Evolutionary conservation across 2,329 filamentous ascomycete species (phyloP), one percentile per base, ranked within the genome.

Genomic region (Colletotrichum cereale): DNA sequence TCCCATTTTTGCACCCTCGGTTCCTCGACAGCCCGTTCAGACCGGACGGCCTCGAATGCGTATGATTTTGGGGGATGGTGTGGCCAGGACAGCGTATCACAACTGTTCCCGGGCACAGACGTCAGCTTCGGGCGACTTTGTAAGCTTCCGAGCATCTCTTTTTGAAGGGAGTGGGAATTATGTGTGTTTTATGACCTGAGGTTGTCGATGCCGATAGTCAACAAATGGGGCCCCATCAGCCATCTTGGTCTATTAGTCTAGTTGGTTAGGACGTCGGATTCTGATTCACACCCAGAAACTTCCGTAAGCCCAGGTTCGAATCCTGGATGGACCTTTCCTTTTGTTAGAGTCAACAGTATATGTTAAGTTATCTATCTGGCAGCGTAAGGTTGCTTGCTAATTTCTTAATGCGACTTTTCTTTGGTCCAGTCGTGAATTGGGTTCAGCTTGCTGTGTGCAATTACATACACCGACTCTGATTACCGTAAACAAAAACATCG

Each of bases 221-320:
- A 24, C 31, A 5, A 21, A 29, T 4, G 38, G 14, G 2, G 8
- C 10, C 2, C 14, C 2, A 24, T 5, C 16, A 10, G 0, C 8
- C 1, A 0, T 1, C 12, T 16, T 3, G 69, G 69, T 72, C 69
- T 69, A 72, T 72, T 72, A 72, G 69, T 72, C 69, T 72, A 72
- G 69, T 72, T 72, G 69, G 69, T 72, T 72, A 72, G 60, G 69
- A 72, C 69, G 69, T 72, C 69, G 69, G 69, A 72, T 72, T 72
- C 69, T 72, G 69, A 72, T 36, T 64, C 1, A 5, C 5, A 36
- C 14, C 31, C 58, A 55, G 60, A 38, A 38, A 16, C 21, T 72
- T 72, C 69, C 69, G 69, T 72, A 72, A 8, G 69, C 69, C 69
- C 69, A 72, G 69, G 69, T 72, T 69, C 69, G 69, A 72, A 72